Evolutionary conservation across 2,329 filamentous ascomycete genomes (phyloP), one percentile per base, ranked within the genome.

Genomic region (Furcasterigmium furcatum): DNA sequence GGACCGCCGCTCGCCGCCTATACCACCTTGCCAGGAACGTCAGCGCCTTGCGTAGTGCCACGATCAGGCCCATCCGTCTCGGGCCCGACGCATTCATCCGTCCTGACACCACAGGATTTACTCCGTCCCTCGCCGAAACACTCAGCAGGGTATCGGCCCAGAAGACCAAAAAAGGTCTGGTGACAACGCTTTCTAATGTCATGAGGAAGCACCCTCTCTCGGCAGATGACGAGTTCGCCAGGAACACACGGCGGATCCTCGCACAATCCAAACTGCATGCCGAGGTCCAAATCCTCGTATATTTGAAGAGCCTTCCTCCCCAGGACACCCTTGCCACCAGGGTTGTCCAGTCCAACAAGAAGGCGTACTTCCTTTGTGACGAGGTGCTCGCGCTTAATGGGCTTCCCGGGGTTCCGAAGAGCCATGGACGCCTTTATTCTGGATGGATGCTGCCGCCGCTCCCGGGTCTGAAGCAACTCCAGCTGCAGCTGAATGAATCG

Each of bases 1-100:
- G 53, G 14, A 59, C 68, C 34, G 57, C 58, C 35, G 59, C 66
- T n/a, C 46, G 52, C 9, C 56, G 60, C 18, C 52, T 74, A 4
- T 58, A 58, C 45, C 56, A 58, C 2, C 53, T 49, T 4, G 65
- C 67, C 1, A 63, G 56, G 42, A 59, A 58, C 9, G 55, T 52
- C 9, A 51, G 18, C 4, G 21, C 22, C 24, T 12, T 41, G 24
- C 38, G 24, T 9, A 19, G 7, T 29, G 9, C 16, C n/a, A 19
- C 13, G 10, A 27, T 41, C 4, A 27, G 10, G 38, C 38, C 38
- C 6, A 18, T 41, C n/a, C 21, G 16, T 19, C 38, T 41, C 3
- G 38, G 38, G 14, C 38, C 38, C 10, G 16, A 29, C 5, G 24
- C 38, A 2, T 41, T 41, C 21, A 13, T 18, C 3, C 38, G 24